Evolutionary conservation across 1,284 basidiomycete species (phyloP), one percentile per base, ranked within the genome.

Genomic region (Ganoderma lingzhi): DNA sequence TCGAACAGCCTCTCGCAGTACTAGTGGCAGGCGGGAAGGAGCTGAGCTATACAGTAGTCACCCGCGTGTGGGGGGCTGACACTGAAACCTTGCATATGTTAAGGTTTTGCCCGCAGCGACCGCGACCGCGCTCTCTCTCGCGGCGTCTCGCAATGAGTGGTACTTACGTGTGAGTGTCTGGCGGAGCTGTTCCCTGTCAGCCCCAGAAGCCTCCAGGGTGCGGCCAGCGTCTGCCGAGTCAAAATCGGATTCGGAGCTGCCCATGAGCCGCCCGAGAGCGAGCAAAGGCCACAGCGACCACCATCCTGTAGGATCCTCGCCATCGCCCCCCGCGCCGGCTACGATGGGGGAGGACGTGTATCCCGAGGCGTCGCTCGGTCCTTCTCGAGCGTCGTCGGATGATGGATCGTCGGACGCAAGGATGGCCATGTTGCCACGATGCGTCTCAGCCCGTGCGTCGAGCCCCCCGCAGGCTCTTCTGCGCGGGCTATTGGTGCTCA

Each of bases 381-480:
- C 48, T 62, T 58, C 41, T 51, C 66, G 39, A 48, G 59, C 53
- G 39, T 62, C 69, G 63, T 69, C 71, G 41, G 65, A 56, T 73
- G 71, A 73, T 73, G 69, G 71, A 70, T 70, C 71, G 69, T 73
- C 71, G 71, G 63, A 44, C 37, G 63, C 71, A 61, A 65, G 65
- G 71, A 68, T 67, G 67, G 69, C 51, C 39, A 28, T 39, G 42
- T 42, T 55, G 42, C 64, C 65, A 65, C 65, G 68, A 66, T 68
- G 62, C 66, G 51, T 64, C 62, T 63, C 39, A 63, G 28, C 23
- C 56, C 66, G 51, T 67, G 68, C 64, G 63, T 62, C 66, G 64
- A 64, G 62, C 67, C 65, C 64, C 35, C n/a, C 41, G 56, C 14
- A 60, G 55, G 41, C 53, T 53, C 58, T 56, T 53, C 66, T 51